Conservation (phyloP, 2,329 filamentous ascomycete species). For the Aspergillus viridinutans region DNA sequence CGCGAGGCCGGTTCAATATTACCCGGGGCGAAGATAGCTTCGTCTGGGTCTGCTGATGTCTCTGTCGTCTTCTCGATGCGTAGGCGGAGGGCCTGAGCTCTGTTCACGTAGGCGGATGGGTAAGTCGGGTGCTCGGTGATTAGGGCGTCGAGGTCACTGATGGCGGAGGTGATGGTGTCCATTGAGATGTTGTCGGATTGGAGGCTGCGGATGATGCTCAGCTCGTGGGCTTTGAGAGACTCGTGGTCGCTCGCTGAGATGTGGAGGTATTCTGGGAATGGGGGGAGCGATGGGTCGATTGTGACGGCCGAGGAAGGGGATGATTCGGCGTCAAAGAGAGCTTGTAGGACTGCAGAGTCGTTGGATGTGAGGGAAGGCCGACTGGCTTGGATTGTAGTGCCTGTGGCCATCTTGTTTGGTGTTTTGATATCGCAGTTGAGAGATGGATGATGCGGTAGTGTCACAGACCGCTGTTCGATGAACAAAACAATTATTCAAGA, state of each 20-base stretch:
- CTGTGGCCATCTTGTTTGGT: constrained; percentile 8
- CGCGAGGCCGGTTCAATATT: constrained; percentile 16
- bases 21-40: constrained; percentile 22
- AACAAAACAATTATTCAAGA: background rate
- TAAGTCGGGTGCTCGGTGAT: constrained; percentile 45
- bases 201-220: constrained; percentile 38
- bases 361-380: constrained; percentile 37
- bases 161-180: constrained; percentile 27
- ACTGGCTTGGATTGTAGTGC: constrained; percentile 18
- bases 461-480: background rate
- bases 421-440: background rate
- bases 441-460: background rate
- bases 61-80: constrained; percentile 22
- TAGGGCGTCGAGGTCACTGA: constrained; percentile 40
- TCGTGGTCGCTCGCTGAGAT: constrained; percentile 36
- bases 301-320: constrained; percentile 35
- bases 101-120: constrained; percentile 53
- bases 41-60: constrained; percentile 5
- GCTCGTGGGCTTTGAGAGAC: constrained; percentile 37
- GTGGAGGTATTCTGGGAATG: constrained; percentile 33
- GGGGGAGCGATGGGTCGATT: constrained; percentile 37
- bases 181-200: constrained; percentile 19
- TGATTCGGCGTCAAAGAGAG: constrained; percentile 45
- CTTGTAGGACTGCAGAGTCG: constrained; percentile 43
- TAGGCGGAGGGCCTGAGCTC: constrained; percentile 48